Percentiles rank a stretch among this genome's conserved stretches.
phyloP scores from a whole-genome alignment of 176 grass and related monocot species.

The Eragrostis curvula region DNA sequence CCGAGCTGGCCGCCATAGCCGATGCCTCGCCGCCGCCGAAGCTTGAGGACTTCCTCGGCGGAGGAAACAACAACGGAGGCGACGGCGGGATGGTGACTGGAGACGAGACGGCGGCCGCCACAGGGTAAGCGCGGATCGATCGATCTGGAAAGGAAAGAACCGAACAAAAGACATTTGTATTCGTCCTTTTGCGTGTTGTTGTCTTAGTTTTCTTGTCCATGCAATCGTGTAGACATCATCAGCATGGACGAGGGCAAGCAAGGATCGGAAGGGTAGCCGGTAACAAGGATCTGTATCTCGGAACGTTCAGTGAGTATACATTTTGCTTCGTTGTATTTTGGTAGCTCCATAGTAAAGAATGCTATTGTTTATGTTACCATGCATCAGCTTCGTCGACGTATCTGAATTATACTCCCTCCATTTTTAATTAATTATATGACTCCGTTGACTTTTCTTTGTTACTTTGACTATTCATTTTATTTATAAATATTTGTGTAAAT shows the following conservation, averaged over 20 bases:
- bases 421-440: too few species aligned
- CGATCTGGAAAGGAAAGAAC: not conserved
- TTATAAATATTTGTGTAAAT: too few species aligned
- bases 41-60: constrained; percentile 76
- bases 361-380: not conserved
- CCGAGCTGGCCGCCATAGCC: constrained; percentile 65
- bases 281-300: constrained; percentile 98
- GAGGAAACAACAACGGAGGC: not conserved
- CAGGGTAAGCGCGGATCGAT: constrained; percentile 54
- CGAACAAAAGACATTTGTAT: not conserved
- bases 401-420: too few species aligned
- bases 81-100: not conserved
- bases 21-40: constrained; percentile 56
- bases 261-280: constrained; percentile 96
- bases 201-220: constrained; percentile 10
- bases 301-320: constrained; percentile 83
- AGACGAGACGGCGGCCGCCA: constrained; percentile 22
- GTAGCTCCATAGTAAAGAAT: not conserved
- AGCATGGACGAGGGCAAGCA: constrained; percentile 97
- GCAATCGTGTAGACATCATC: constrained; percentile 70
- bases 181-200: not conserved
- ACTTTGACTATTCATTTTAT: too few species aligned
- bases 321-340: not conserved
- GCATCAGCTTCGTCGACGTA: too few species aligned
- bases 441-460: too few species aligned